These are phyloP conservation scores for Microbotryum intermedium DNA, from an alignment of 1,284 basidiomycete genomes.

Conservation along the genomic window DNA sequence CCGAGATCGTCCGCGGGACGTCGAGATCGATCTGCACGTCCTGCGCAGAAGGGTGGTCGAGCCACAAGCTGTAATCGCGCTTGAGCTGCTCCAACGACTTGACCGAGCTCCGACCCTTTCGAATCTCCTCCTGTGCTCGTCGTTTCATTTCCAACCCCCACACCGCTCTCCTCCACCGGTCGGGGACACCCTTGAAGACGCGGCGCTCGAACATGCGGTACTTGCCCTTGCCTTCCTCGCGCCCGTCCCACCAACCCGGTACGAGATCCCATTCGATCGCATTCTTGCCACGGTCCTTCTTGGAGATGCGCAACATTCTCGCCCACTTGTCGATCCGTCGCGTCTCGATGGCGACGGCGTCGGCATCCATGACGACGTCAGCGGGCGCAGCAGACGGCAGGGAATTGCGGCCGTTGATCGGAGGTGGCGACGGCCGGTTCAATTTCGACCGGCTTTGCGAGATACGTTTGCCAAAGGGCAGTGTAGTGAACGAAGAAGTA, in stretches of 20 bases:
- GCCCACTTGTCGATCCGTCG: slow-evolving; percentile 76
- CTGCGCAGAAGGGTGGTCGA: slow-evolving; percentile 72
- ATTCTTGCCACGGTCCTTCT: slow-evolving; percentile 61
- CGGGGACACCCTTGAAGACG: slow-evolving; percentile 91
- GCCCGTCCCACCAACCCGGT: slow-evolving; percentile 54
- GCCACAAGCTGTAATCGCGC: slow-evolving; percentile 49
- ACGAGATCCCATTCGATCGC: slow-evolving; percentile 63
- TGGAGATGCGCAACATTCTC: slow-evolving; percentile 55
- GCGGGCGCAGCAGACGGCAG: slow-evolving; percentile 6
- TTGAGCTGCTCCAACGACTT: slow-evolving; percentile 21
- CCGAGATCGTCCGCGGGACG: slow-evolving; percentile 90
- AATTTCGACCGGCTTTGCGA: not conserved
- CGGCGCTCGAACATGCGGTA: slow-evolving; percentile 49
- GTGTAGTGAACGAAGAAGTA: slow-evolving; percentile 7
- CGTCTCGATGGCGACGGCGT: slow-evolving; percentile 50
- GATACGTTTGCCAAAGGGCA: slow-evolving; percentile 10
- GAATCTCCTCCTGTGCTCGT: slow-evolving; percentile 17
- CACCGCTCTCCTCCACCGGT: slow-evolving; percentile 84
- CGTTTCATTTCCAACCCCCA: slow-evolving; percentile 51
- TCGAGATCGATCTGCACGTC: slow-evolving; percentile 98
- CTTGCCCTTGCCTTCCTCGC: slow-evolving; percentile 25
- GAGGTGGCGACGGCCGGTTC: not conserved
- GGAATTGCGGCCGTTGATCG: not conserved
- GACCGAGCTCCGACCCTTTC: not conserved
- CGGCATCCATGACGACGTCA: slow-evolving; percentile 18